These are phyloP conservation scores for Austroboletus niveus DNA, from an alignment of 1,284 basidiomycete genomes.

Conservation along the genomic window DNA sequence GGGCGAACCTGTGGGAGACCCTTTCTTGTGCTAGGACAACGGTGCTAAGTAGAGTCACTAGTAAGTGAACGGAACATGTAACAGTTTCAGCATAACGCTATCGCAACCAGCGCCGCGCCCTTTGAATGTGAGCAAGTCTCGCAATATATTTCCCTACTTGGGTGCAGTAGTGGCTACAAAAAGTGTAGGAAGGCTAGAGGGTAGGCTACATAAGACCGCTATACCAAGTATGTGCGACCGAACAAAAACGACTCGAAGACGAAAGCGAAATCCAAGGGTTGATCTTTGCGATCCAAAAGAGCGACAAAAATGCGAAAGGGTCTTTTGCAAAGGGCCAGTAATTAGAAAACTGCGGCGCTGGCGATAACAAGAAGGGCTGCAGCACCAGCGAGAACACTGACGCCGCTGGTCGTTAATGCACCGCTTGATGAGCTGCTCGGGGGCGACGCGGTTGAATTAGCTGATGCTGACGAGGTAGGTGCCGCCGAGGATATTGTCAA, in stretches of 20 bases:
- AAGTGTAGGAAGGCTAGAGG: neutral
- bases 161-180: slow-evolving; percentile 1
- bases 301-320: slow-evolving; percentile 4
- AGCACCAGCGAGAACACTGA: slow-evolving; percentile 17
- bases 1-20: neutral
- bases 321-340: neutral
- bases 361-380: slow-evolving; percentile 18
- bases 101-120: neutral
- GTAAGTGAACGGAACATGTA: neutral
- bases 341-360: slow-evolving; percentile 13
- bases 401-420: slow-evolving; percentile 6
- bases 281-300: neutral
- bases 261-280: neutral
- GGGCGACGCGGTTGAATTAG: neutral
- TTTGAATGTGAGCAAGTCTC: neutral
- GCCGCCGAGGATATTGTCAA: slow-evolving; percentile 29
- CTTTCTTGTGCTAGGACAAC: neutral
- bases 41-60: neutral
- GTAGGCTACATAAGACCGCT: neutral
- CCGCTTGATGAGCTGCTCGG: slow-evolving; percentile 4
- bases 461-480: neutral
- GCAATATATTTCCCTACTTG: too few species aligned
- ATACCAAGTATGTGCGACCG: neutral
- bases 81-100: neutral
- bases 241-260: neutral